Evolutionary conservation across 352 stramenopile species (phyloP), one percentile per base, ranked within the genome.

Genomic region (Phytophthora syringae): DNA sequence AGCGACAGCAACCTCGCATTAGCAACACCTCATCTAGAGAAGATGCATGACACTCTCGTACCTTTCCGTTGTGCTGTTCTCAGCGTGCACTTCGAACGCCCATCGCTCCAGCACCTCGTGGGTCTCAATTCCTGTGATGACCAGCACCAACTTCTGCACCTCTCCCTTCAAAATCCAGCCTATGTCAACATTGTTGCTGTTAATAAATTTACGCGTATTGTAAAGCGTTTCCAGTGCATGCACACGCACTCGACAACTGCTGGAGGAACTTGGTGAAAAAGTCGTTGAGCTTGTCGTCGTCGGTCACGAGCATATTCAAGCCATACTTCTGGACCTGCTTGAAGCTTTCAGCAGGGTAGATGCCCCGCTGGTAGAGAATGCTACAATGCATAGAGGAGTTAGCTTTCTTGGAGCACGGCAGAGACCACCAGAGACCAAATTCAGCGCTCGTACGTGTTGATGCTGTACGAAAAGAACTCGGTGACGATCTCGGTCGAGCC

Each of bases 381-480:
- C 91, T 97, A 13, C 22, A 37, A 24, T 30, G 48, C 42, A 43
- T 20, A 51, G 24, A 18, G 13, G 6, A n/a, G 30, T 68, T 40
- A 70, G 32, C 15, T 65, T 22, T 22, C 36, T 32, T 20, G 11
- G 16, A 69, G 10, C n/a, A 30, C 11, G 30, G 55, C 18, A n/a
- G 49, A 28, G 25, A 28, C 10, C 55, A 64, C 20, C 3, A 45
- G 53, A 24, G 10, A 7, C 55, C 48, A 27, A 12, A n/a, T 37
- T 37, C 13, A 37, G 30, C 9, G 16, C 50, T 22, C 52, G 32
- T 72, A 96, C 89, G 83, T 97, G 87, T 99, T 99, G 79, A 99
- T 99, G 56, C 93, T 95, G 68, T 98, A 99, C 55, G 97, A 98
- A 86, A 99, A 99, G 76, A 99, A 99, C 80, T 99, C 97, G 0